Evolutionary conservation across 73 alveolate genomes (phyloP), one percentile per base, ranked within the genome.

Genomic region (Uronychia binucleata): DNA sequence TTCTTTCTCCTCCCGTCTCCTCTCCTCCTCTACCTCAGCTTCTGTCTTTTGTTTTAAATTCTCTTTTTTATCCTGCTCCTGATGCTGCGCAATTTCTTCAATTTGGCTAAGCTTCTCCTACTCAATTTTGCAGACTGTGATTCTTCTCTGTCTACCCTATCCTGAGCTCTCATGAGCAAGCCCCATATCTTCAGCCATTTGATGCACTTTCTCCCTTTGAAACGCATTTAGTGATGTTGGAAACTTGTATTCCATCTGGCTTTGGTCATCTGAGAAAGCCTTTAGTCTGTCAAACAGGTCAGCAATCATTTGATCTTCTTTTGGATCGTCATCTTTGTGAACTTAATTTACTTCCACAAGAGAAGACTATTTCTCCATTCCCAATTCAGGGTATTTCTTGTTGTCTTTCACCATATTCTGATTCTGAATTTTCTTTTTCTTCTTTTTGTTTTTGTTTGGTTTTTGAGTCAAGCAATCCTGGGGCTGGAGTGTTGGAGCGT

Each of bases 361-460:
- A 57, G 74, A 26, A 57, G 11, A 26, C 26, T 14, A 57, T 57
- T 26, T 57, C 11, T 14, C 26, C 26, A 14, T 57, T 57, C 74
- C 26, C 26, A 14, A 57, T 57, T 57, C 11, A 11, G 11, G 27
- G 26, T 57, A 57, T 57, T 57, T 57, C 26, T 57, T 57, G 27
- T 26, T 57, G 74, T 57, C 93, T 79, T 75, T 89, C 81, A 77
- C 82, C 79, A 14, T 93, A 90, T 77, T 46, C 81, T 0, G 30
- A 46, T 58, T 84, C 89, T 57, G 87, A 86, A 31, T 83, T 88
- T 33, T 77, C 90, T 46, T 79, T 89, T 78, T 93, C 81, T 28
- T 87, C 95, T 31, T 89, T 82, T 31, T 34, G 31, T 59, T 81
- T 77, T 60, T 94, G 57, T 75, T 90, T 91, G n/a, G 83, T 46